phyloP scores from a whole-genome alignment of 2,329 filamentous ascomycete genomes.

The Fusarium foetens region DNA sequence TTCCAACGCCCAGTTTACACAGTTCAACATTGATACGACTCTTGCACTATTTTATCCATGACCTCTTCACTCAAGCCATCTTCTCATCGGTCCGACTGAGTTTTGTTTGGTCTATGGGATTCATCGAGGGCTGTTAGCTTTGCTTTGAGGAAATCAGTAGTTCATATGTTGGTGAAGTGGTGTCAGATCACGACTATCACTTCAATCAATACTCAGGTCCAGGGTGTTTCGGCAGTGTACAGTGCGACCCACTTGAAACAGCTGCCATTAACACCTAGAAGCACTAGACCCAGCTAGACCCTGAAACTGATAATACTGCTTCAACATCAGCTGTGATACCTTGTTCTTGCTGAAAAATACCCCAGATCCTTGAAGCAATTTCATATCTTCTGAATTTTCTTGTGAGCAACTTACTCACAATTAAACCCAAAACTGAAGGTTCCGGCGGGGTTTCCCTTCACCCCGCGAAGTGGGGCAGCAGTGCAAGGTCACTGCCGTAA shows the following conservation, averaged over 20 bases:
- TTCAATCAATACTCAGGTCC: neutral
- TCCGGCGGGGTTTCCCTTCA: constrained; percentile 3
- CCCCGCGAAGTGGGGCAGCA: constrained; percentile 46
- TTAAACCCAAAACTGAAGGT: neutral
- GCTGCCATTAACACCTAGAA: neutral
- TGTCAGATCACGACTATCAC: neutral
- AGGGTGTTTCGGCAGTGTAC: constrained; percentile 21
- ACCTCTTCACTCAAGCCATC: neutral
- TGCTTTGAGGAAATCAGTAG: neutral
- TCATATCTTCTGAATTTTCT: neutral
- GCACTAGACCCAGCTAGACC: constrained; percentile 3
- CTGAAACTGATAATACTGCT: constrained; percentile 10
- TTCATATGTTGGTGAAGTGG: neutral
- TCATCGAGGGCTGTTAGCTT: neutral
- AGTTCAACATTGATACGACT: neutral
- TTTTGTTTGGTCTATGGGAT: neutral
- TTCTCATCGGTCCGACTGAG: neutral
- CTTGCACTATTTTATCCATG: neutral
- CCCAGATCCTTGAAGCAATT: neutral
- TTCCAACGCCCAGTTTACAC: neutral
- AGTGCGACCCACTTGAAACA: constrained; percentile 24
- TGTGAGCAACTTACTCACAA: neutral
- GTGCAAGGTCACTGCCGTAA: constrained; percentile 44
- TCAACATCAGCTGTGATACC: neutral
- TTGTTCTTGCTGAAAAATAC: neutral